These are phyloP conservation scores for Arthromyces matolae DNA, from an alignment of 768 basidiomycete species.

Conservation along the genomic window DNA sequence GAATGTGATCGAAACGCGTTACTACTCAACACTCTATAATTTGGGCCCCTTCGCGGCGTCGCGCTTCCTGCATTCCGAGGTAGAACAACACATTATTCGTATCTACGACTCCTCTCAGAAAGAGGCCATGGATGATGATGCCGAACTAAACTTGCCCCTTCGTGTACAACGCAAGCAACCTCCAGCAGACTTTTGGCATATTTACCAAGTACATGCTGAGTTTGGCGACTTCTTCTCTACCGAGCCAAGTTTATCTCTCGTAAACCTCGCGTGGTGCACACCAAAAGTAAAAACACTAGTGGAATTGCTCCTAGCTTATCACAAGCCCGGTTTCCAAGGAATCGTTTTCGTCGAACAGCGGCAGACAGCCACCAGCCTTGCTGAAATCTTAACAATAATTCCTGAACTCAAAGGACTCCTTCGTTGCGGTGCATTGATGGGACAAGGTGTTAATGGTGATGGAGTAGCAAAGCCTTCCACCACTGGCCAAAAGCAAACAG, in stretches of 20 bases:
- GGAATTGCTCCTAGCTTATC: slow-evolving; percentile 53
- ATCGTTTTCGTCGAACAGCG: slow-evolving; percentile 89
- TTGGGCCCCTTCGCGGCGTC: slow-evolving; percentile 77
- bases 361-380: slow-evolving; percentile 69
- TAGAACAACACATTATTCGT: slow-evolving; percentile 46
- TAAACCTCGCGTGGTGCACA: slow-evolving; percentile 63
- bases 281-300: slow-evolving; percentile 68
- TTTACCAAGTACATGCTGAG: slow-evolving; percentile 40
- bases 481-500: slow-evolving; percentile 52
- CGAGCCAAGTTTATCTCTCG: slow-evolving; percentile 30
- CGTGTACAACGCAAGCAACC: slow-evolving; percentile 20
- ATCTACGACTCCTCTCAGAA: slow-evolving; percentile 26
- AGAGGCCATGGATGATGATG: slow-evolving; percentile 13
- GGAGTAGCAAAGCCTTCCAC: slow-evolving; percentile 36
- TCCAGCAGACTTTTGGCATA: slow-evolving; percentile 34
- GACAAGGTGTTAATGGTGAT: slow-evolving; percentile 54
- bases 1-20: slow-evolving; percentile 59
- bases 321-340: slow-evolving; percentile 61
- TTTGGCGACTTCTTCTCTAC: slow-evolving; percentile 46
- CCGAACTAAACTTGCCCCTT: slow-evolving; percentile 15
- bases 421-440: slow-evolving; percentile 63
- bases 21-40: slow-evolving; percentile 54
- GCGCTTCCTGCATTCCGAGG: slow-evolving; percentile 60
- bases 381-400: slow-evolving; percentile 58
- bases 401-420: slow-evolving; percentile 56